Base-by-base conservation (phyloP, 2,329 filamentous ascomycete genomes). In the Xylariales sp. region DNA sequence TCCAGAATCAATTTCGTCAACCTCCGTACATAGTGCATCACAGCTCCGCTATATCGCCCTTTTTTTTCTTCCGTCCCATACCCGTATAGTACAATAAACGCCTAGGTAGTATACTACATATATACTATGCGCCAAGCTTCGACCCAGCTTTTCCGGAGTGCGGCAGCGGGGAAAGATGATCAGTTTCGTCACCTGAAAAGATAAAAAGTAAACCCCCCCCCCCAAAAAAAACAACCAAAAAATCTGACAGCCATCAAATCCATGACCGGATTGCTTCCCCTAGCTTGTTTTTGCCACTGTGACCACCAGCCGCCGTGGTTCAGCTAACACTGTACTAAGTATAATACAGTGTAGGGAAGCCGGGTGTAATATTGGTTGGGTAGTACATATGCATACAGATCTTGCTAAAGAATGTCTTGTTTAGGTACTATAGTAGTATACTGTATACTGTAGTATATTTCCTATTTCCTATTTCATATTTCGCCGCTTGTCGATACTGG, bases 181-280 rank as follows among this genome's bases (percentile, higher is more conserved):
- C 52, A 63, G 41, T 49, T 62, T 68, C 65, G 68, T 68, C 48
- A 68, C 65, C 16, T 2, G 36, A 39, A 39, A 30, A 16, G 23
- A 23, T 23, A 23, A 23, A 23, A 23, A 23, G 23, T 23, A n/a
- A n/a, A n/a, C n/a, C n/a, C n/a, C n/a, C n/a, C n/a, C n/a, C n/a
- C n/a, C n/a, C n/a, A n/a, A 39, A 34, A 28, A 28, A 49, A 55
- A 41, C 14, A 41, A 41, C 14, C 10, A 53, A 63, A 61, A 57
- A 52, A 60, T 18, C 39, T 45, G 48, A 45, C 50, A 48, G n/a
- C 58, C 45, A 34, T 46, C 18, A 39, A 30, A 62, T 52, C 57
- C 61, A 65, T 62, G 57, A 52, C 52, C 69, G 69, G 69, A 39
- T 71, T 67, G 46, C 64, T 71, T 71, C 69, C 69, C 69, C 69